Percentiles rank a stretch among this genome's conserved stretches.
Conservation (phyloP, 257 asterid species). For the Prunella vulgaris region DNA sequence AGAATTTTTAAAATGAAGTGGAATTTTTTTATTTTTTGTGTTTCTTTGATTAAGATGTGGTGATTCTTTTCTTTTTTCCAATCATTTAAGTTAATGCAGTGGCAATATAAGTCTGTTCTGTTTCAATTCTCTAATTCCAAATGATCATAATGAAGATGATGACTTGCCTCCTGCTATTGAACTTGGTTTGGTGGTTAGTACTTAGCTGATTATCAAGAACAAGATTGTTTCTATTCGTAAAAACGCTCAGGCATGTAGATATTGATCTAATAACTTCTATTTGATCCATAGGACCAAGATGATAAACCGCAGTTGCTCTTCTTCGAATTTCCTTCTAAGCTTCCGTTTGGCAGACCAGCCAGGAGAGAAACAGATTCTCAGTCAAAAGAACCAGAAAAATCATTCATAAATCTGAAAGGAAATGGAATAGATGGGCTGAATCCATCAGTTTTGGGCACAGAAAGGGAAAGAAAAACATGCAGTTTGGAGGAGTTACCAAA, state of each 20-base stretch:
- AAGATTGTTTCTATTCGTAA: background rate
- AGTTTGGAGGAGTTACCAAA: constrained; percentile 44
- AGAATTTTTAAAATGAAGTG: background rate
- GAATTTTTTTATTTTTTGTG: no score
- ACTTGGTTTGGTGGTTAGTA: constrained; percentile 69
- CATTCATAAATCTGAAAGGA: background rate
- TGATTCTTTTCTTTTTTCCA: background rate
- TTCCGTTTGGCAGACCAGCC: constrained; percentile 32
- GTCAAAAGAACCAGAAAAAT: constrained; percentile 11
- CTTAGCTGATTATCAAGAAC: background rate
- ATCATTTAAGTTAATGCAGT: background rate
- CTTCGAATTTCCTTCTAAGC: constrained; percentile 46
- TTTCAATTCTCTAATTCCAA: constrained; percentile 18
- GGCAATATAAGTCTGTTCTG: no score
- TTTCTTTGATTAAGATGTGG: background rate
- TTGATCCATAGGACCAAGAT: constrained; percentile 34
- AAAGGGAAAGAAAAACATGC: constrained; percentile 17
- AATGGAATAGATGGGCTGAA: background rate
- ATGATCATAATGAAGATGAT: constrained; percentile 50
- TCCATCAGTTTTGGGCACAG: background rate
- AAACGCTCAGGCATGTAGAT: background rate
- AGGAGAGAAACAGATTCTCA: constrained; percentile 16
- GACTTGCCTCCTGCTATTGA: constrained; percentile 37
- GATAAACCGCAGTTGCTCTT: constrained; percentile 34
- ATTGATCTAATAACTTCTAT: background rate